Evolutionary conservation across 2,329 filamentous ascomycete genomes (phyloP).

Genomic region (Pyrenochaeta sp.): DNA sequence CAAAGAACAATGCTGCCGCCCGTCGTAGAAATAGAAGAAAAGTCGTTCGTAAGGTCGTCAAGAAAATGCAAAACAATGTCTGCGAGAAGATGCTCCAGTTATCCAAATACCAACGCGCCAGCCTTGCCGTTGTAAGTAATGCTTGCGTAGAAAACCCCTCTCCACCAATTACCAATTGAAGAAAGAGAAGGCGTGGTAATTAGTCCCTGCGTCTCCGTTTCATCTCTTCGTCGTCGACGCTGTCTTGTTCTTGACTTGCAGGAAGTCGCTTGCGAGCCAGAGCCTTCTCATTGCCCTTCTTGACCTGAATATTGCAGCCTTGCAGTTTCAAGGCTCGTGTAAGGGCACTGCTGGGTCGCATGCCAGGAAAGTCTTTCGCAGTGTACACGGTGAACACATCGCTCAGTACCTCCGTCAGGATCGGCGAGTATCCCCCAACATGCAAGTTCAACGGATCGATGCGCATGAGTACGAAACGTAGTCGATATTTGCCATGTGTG

Average conservation of each 20-base stretch:
- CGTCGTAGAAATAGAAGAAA: constrained; percentile 20
- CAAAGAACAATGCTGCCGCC: constrained; percentile 11
- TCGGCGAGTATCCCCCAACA: constrained; percentile 59
- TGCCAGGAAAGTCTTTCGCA: constrained; percentile 85
- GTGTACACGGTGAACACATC: constrained; percentile 81
- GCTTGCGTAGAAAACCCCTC: no score
- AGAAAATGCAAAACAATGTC: constrained; percentile 44
- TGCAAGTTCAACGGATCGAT: constrained; percentile 68
- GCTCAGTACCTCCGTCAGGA: constrained; percentile 65
- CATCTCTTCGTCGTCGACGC: constrained; percentile 46
- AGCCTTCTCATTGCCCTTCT: constrained; percentile 79
- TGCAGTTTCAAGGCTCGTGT: constrained; percentile 79
- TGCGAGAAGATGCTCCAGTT: constrained; percentile 43
- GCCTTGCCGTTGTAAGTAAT: constrained; percentile 31
- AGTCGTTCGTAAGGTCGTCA: constrained; percentile 42
- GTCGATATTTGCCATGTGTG: constrained; percentile 76
- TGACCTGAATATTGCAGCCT: constrained; percentile 83
- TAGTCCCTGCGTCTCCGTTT: constrained; percentile 48
- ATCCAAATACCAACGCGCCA: constrained; percentile 36
- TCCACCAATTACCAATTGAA: no score
- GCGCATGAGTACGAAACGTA: constrained; percentile 76
- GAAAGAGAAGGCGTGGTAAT: constrained; percentile 15
- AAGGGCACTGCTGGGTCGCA: constrained; percentile 77
- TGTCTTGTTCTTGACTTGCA: constrained; percentile 51
- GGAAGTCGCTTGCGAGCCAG: constrained; percentile 51